Evolutionary conservation across 1,284 basidiomycete species (phyloP), one percentile per base, ranked within the genome.

Genomic region (Ganoderma sp.): DNA sequence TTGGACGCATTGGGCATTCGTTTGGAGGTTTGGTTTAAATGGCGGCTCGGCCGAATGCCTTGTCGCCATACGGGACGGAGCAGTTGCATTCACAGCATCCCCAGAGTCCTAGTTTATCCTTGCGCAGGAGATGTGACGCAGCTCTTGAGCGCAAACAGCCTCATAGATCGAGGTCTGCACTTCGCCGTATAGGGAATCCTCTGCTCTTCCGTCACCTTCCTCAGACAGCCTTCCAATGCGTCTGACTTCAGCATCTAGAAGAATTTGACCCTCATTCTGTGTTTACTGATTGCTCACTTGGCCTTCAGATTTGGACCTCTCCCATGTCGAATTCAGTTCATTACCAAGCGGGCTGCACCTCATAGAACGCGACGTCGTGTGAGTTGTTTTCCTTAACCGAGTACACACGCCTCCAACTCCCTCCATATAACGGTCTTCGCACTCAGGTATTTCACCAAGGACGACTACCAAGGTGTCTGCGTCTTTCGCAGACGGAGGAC

Each of bases 311-410:
- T 74, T 93, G 63, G 84, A 84, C 69, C 82, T 94, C 37, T 87
- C 88, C 50, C 84, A 87, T 74, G 82, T 94, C 64, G 92, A 94
- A 78, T 94, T 92, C 78, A 92, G 86, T 73, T 88, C 88, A 15
- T 83, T 94, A 28, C 92, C 92, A 0, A 92, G 90, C 71, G 93
- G 92, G 2, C 80, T 94, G n/a, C 93, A 94, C 78, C 81, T 89
- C 1, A 87, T 94, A 28, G 90, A 93, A 71, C 84, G 86, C 56
- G 92, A 94, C 75, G 87, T 92, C 41, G 85, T 94, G 90, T 93
- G 75, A 73, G 89, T 66, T 14, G 9, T 45, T 43, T 61, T 59
- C 14, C 59, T 43, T 48, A 22, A 67, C 50, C 63, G 70, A 52
- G 14, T 69, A 61, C 50, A 19, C 14, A 19, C 8, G 28, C 28